Evolutionary conservation across 345 rosid species (phyloP), one percentile per base, ranked within the genome.

Genomic region (Aegle marmelos): DNA sequence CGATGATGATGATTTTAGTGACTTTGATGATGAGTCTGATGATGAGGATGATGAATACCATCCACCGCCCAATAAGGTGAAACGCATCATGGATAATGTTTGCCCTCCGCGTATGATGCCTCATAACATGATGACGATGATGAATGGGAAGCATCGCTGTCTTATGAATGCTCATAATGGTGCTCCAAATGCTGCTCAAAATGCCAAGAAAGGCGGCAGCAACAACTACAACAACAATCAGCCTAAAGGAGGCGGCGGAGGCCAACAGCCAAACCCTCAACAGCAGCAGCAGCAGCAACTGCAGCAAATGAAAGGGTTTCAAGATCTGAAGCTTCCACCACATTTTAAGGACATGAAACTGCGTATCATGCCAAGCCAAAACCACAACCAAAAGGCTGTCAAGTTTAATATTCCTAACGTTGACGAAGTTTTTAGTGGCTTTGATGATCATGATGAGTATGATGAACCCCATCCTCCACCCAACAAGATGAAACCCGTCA

Each of bases 241-340:
- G 39, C 39, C 39, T 0, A 36, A 6, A 36, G 39, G 39, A 7
- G 39, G 9, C 39, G 9, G 39, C 39, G 39, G 39, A 31, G 3
- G 33, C 33, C 33, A 31, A 3, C 33, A 3, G 33, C 33, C 33
- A 31, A 31, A 31, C 3, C 33, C 33, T 31, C 33, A 31, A 6
- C 39, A 0, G 39, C 39, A 1, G 7, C 92, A 89, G 54, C 84
- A 89, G 27, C 94, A 89, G 62, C 95, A 91, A 70, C 84, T 89
- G 27, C 94, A 89, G 56, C 93, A 91, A 70, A 82, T 90, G 86
- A 87, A 90, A 76, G 87, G 85, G 25, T 54, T 91, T 0, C 94
- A 87, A 88, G 97, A 93, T 83, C 85, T 82, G 91, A 91, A 90
- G 85, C 84, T 88, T 30, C 87, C 90, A 10, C 87, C 93, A 21